phyloP scores from a whole-genome alignment of 768 basidiomycete genomes.

The Hortiboletus flavorubellus region DNA sequence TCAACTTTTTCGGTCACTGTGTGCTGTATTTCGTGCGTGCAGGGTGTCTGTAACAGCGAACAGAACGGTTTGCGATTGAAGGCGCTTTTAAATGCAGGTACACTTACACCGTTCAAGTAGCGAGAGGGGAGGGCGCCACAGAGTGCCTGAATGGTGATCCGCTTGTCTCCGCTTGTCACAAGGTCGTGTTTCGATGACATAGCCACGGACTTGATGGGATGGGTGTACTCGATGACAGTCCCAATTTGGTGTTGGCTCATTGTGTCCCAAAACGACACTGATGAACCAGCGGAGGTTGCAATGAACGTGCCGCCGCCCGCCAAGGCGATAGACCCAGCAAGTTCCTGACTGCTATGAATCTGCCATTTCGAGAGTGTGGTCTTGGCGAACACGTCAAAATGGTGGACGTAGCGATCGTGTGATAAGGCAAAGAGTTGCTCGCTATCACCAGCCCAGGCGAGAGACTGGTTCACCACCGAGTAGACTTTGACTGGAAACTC shows the following conservation, averaged over 20 bases:
- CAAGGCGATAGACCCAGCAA: background rate
- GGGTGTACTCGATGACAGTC: background rate
- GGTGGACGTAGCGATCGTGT: background rate
- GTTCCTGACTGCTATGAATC: no score
- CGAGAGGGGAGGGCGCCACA: background rate
- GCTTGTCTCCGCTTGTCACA: background rate
- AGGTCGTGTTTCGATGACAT: background rate
- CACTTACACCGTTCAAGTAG: background rate
- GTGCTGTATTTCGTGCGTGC: no score
- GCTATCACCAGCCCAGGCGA: background rate
- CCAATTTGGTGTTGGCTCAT: background rate
- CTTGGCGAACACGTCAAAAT: background rate
- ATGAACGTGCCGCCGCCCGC: background rate
- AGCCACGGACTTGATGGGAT: background rate
- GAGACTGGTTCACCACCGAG: background rate
- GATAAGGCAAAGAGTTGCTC: background rate
- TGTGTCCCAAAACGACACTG: background rate
- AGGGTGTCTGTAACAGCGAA: no score
- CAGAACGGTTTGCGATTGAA: no score
- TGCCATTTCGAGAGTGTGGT: background rate
- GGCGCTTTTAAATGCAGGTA: no score
- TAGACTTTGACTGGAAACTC: no score
- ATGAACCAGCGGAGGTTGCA: background rate
- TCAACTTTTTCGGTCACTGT: no score
- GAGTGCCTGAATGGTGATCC: background rate